These are phyloP conservation scores for Anthoceros angustus DNA, from an alignment of 225 moss, liverwort and hornwort genomes.

Conservation along the genomic window DNA sequence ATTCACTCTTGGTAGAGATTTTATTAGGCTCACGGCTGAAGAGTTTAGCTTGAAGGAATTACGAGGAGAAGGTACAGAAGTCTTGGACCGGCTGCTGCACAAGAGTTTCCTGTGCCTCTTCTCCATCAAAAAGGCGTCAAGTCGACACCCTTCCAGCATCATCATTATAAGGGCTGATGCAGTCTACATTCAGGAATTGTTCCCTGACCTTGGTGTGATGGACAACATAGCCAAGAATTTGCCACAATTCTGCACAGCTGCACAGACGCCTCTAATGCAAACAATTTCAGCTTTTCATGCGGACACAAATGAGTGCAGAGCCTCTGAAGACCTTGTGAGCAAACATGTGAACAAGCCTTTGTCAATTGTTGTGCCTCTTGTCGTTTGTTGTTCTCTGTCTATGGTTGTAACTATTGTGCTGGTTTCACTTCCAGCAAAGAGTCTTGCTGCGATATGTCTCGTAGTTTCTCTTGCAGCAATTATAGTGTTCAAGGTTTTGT, in stretches of 20 bases:
- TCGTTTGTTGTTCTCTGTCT: not conserved
- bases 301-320: not conserved
- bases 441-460: not conserved
- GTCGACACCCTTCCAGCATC: not conserved
- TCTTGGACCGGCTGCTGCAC: not conserved
- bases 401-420: not conserved
- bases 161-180: not conserved
- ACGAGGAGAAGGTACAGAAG: not conserved
- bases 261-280: not conserved
- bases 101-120: not conserved
- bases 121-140: not conserved
- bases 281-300: not conserved
- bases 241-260: not conserved
- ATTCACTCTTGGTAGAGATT: constrained; percentile 2
- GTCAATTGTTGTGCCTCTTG: not conserved
- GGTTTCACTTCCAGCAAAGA: not conserved
- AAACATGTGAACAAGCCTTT: not conserved
- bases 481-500: not conserved
- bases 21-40: not conserved
- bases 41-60: not conserved
- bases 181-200: not conserved
- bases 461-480: not conserved
- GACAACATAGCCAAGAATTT: not conserved
- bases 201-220: not conserved
- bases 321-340: not conserved